phyloP scores from a whole-genome alignment of 208 protist species.

The Novymonas esmeraldas region DNA sequence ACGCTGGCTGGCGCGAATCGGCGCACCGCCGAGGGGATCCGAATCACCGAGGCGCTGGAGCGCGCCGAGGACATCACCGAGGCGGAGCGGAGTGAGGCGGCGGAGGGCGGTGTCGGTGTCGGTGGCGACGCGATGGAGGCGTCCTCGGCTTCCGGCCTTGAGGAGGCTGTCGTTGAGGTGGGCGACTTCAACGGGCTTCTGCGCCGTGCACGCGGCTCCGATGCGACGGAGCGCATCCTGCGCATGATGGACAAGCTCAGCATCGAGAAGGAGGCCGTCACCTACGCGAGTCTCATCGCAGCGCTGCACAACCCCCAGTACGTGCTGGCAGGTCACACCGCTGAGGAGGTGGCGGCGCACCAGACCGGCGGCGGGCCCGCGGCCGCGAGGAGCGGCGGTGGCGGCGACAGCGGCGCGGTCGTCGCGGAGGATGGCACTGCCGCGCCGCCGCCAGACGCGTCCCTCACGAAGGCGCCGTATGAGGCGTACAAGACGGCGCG shows the following conservation, averaged over 20 bases:
- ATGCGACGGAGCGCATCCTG: conserved; percentile 47
- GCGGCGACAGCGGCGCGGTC: neutral
- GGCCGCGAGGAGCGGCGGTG: neutral
- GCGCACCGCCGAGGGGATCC: conserved; percentile 34
- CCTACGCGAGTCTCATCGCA: conserved; percentile 67
- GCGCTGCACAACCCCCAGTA: conserved; percentile 77
- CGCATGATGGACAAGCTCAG: conserved; percentile 71
- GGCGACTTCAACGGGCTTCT: conserved; percentile 82
- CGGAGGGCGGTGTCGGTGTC: neutral
- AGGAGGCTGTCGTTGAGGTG: conserved; percentile 34
- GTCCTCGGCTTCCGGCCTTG: neutral
- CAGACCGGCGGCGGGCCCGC: conserved; percentile 1
- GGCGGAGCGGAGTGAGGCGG: neutral
- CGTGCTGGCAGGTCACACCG: conserved; percentile 36
- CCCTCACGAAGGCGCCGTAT: conserved; percentile 33
- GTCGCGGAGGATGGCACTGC: neutral
- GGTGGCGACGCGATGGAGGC: neutral
- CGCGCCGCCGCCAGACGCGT: neutral
- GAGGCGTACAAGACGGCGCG: conserved; percentile 66
- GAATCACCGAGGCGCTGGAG: conserved; percentile 46
- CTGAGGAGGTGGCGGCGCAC: conserved; percentile 26
- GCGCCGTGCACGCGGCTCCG: conserved; percentile 43
- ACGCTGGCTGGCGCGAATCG: conserved; percentile 38
- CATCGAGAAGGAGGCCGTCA: conserved; percentile 34
- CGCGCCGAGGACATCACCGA: conserved; percentile 3